Evolutionary conservation across 257 asterid species (phyloP).

Genomic region (Nicotiana tomentosiformis): DNA sequence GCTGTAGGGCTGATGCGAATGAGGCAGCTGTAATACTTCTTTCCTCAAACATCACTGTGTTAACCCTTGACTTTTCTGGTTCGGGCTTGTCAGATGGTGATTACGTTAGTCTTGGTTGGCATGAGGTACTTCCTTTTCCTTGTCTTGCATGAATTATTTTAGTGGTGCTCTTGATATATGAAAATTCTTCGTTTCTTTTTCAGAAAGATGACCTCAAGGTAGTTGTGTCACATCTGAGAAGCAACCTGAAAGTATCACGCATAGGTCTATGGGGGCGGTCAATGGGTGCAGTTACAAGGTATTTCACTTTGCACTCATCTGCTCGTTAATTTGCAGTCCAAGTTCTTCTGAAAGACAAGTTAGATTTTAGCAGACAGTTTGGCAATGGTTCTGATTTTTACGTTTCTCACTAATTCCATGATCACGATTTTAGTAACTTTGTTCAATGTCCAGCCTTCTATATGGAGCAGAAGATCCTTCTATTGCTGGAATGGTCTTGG

Average conservation of each 20-base stretch:
- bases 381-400: not conserved
- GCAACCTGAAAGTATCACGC: constrained; percentile 63
- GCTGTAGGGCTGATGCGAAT: constrained; percentile 97
- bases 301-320: constrained; percentile 14
- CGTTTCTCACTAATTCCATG: not conserved
- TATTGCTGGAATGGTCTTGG: constrained; percentile 97
- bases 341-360: not conserved
- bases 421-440: constrained; percentile 10
- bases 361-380: not conserved
- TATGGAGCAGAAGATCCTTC: constrained; percentile 99
- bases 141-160: constrained; percentile 8
- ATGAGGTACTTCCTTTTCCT: constrained; percentile 56
- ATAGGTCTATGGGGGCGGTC: constrained; percentile 99
- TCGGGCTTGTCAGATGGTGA: constrained; percentile 95
- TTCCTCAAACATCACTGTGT: constrained; percentile 85
- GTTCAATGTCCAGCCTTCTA: constrained; percentile 62
- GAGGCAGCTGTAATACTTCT: constrained; percentile 96
- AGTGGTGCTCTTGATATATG: constrained; percentile 3
- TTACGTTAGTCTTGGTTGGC: constrained; percentile 96
- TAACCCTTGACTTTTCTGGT: constrained; percentile 93
- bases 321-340: not conserved
- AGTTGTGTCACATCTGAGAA: constrained; percentile 77
- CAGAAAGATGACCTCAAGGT: constrained; percentile 94
- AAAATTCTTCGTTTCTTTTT: constrained; percentile 10
- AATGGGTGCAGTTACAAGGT: constrained; percentile 99